These are phyloP conservation scores for Sicyos edulis DNA, from an alignment of 306 rosid species.

Conservation along the genomic window DNA sequence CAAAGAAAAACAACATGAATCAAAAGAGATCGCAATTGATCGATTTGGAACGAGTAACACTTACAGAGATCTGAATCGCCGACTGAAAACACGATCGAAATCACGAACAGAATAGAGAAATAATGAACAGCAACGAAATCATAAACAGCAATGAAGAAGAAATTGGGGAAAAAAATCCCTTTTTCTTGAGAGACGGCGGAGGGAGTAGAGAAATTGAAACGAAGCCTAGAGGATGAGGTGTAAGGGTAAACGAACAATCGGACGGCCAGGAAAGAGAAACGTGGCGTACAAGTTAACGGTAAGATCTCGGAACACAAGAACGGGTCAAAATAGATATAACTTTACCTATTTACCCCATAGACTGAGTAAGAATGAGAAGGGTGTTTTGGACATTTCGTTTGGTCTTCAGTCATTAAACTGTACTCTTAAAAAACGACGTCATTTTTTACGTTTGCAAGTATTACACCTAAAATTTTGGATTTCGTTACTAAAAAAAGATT, in stretches of 20 bases:
- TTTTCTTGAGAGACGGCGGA: neutral
- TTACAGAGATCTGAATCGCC: slow-evolving; percentile 23
- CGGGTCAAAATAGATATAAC: neutral
- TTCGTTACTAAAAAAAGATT: neutral
- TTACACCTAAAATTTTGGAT: neutral
- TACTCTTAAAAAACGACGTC: neutral
- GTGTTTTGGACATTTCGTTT: neutral
- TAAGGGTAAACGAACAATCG: slow-evolving; percentile 10
- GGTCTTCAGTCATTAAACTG: neutral
- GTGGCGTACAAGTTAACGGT: slow-evolving; percentile 8
- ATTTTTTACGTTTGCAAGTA: neutral
- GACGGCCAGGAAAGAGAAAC: slow-evolving; percentile 4
- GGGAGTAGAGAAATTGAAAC: neutral
- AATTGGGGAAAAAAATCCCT: neutral
- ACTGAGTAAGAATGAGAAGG: neutral
- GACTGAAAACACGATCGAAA: neutral
- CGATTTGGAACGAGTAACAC: slow-evolving; percentile 14
- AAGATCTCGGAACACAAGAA: neutral
- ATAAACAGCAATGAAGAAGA: too few relatives aligned
- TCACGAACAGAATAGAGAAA: neutral
- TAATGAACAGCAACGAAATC: neutral
- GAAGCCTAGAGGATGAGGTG: neutral
- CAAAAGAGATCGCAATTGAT: neutral
- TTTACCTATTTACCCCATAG: slow-evolving; percentile 1
- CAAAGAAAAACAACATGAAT: slow-evolving; percentile 6